Evolutionary conservation across 371 early-diverging fungal genomes (phyloP).

Genomic region (Rhizopus sp.): DNA sequence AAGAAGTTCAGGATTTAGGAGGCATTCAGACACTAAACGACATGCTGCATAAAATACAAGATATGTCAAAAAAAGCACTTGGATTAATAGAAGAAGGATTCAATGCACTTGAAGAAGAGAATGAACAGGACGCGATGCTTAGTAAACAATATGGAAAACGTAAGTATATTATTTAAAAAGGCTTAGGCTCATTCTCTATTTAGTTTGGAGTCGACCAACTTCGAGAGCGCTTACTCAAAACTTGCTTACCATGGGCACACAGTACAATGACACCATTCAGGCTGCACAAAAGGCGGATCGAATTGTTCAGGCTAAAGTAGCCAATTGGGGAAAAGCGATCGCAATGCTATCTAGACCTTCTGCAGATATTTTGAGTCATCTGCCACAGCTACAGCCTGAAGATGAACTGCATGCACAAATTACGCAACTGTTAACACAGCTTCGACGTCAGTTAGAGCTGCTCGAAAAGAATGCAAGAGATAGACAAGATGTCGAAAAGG

Average conservation of each 20-base stretch:
- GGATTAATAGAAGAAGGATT: conserved; percentile 67
- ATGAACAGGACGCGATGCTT: conserved; percentile 67
- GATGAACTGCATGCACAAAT: conserved; percentile 12
- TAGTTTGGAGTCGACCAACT: conserved; percentile 63
- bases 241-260: conserved; percentile 60
- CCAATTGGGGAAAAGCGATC: conserved; percentile 64
- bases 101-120: conserved; percentile 71
- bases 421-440: conserved; percentile 10
- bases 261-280: conserved; percentile 64
- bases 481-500: conserved; percentile 55
- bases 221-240: conserved; percentile 63
- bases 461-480: conserved; percentile 33
- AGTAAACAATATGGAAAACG: conserved; percentile 51
- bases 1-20: conserved; percentile 75
- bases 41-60: conserved; percentile 60
- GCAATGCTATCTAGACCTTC: conserved; percentile 52
- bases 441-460: conserved; percentile 16
- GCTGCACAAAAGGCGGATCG: conserved; percentile 74
- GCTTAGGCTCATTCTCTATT: neutral
- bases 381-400: conserved; percentile 26
- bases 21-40: conserved; percentile 66
- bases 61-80: conserved; percentile 51
- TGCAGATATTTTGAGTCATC: conserved; percentile 20
- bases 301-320: conserved; percentile 65
- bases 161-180: conserved; percentile 14